Conservation (phyloP, 768 basidiomycete genomes). For the Pleurotus pulmonarius region DNA sequence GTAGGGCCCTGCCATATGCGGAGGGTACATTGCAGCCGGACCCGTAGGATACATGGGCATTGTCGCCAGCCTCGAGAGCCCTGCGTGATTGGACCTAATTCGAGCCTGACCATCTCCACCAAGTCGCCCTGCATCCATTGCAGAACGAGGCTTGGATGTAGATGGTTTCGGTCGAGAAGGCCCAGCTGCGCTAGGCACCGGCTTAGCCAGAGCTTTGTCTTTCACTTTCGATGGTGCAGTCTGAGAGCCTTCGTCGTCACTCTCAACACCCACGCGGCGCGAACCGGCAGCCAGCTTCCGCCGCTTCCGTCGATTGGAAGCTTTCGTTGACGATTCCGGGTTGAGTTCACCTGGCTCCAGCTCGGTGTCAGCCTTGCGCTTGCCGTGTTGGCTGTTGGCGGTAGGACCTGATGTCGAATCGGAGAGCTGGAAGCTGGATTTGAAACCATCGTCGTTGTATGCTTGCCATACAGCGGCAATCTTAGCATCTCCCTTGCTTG, state of each 20-base stretch:
- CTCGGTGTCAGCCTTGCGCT: not conserved
- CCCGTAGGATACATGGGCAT: no score
- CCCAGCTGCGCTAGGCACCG: not conserved
- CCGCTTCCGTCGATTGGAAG: not conserved
- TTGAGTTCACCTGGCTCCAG: not conserved
- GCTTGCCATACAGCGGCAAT: conserved; percentile 51
- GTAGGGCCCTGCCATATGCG: no score
- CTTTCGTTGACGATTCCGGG: not conserved
- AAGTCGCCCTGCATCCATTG: not conserved
- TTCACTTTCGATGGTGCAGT: not conserved
- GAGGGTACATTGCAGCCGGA: no score
- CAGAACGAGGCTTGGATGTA: not conserved
- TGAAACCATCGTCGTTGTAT: conserved; percentile 51
- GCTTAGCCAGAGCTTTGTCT: not conserved
- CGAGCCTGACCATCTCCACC: not conserved
- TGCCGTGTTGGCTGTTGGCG: not conserved
- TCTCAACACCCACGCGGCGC: not conserved
- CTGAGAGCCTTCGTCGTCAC: not conserved
- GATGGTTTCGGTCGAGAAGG: conserved; percentile 1
- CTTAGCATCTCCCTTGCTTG: conserved; percentile 59
- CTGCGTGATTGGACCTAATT: conserved; percentile 3
- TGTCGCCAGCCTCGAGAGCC: not conserved
- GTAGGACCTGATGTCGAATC: no score
- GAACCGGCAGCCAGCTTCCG: not conserved
- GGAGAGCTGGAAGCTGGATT: conserved; percentile 26